These are phyloP conservation scores for Zymoseptoria tritici DNA, from an alignment of 2,329 filamentous ascomycete genomes.

Conservation along the genomic window DNA sequence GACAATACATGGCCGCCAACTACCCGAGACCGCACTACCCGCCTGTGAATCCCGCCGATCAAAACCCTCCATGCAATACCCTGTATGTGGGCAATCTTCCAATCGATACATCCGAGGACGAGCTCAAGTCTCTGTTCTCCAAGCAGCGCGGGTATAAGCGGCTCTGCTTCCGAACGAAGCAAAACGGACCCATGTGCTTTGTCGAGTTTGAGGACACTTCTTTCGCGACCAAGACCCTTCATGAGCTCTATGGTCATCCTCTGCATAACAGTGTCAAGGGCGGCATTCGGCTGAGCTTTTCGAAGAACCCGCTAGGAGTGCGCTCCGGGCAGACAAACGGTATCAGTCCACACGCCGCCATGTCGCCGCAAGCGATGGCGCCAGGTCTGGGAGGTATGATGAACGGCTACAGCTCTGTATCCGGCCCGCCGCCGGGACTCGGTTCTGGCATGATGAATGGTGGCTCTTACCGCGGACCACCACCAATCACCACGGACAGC, in stretches of 20 bases:
- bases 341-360: conserved; percentile 44
- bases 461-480: conserved; percentile 8
- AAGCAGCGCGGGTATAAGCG: conserved; percentile 93
- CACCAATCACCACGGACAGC: conserved; percentile 16
- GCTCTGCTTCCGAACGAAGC: conserved; percentile 88
- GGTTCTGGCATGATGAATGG: conserved; percentile 40
- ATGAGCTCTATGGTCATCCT: conserved; percentile 79
- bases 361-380: conserved; percentile 46
- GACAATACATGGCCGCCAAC: conserved; percentile 51
- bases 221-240: conserved; percentile 82
- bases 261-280: conserved; percentile 91
- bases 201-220: conserved; percentile 95
- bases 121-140: conserved; percentile 87
- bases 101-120: conserved; percentile 86
- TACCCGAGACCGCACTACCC: conserved; percentile 65
- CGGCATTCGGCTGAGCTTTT: conserved; percentile 91
- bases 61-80: conserved; percentile 96
- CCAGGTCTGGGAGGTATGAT: conserved; percentile 51
- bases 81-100: conserved; percentile 96
- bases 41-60: conserved; percentile 85
- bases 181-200: conserved; percentile 96
- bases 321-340: conserved; percentile 63
- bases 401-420: conserved; percentile 53
- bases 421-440: conserved; percentile 72
- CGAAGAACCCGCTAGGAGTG: conserved; percentile 92